Percentiles rank a stretch among this genome's conserved stretches.
Conservation (phyloP, 495 filamentous ascomycete species). For the Tuber umbilicatum region DNA sequence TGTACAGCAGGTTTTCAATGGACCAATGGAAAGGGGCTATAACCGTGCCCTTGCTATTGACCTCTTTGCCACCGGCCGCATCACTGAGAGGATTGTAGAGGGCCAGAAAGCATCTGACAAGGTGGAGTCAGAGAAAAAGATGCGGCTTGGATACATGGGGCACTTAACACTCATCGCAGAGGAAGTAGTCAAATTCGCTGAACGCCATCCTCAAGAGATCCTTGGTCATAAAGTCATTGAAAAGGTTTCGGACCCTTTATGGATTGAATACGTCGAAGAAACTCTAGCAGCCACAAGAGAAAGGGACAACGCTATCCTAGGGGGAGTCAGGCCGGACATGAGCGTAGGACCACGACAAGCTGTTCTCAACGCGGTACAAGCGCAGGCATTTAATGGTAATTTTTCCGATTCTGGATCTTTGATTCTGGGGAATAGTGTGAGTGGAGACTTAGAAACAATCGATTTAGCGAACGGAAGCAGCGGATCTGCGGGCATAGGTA, state of each 20-base stretch:
- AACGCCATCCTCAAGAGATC: constrained; percentile 82
- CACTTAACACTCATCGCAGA: constrained; percentile 96
- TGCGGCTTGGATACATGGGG: constrained; percentile 96
- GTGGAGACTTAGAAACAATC: constrained; percentile 61
- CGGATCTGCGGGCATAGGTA: constrained; percentile 49
- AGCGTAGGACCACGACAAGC: constrained; percentile 62
- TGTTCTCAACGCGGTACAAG: constrained; percentile 56
- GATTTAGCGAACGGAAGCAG: constrained; percentile 65
- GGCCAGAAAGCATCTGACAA: constrained; percentile 82
- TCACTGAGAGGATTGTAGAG: constrained; percentile 85
- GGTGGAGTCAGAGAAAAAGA: constrained; percentile 70
- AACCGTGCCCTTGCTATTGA: constrained; percentile 90
- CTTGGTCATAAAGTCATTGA: constrained; percentile 79
- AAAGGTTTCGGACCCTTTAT: constrained; percentile 75
- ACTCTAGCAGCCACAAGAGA: constrained; percentile 89
- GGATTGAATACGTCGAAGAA: constrained; percentile 93
- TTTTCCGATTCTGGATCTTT: constrained; percentile 62
- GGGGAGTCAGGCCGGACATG: constrained; percentile 86
- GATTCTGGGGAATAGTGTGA: constrained; percentile 49
- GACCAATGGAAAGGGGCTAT: constrained; percentile 90
- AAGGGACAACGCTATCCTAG: constrained; percentile 96
- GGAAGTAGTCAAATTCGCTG: constrained; percentile 97
- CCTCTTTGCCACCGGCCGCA: constrained; percentile 79
- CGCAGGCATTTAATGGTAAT: constrained; percentile 54
- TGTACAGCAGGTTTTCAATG: constrained; percentile 98